phyloP scores from a whole-genome alignment of 1,139 yeast species.

The Protomyces macrosporus region DNA sequence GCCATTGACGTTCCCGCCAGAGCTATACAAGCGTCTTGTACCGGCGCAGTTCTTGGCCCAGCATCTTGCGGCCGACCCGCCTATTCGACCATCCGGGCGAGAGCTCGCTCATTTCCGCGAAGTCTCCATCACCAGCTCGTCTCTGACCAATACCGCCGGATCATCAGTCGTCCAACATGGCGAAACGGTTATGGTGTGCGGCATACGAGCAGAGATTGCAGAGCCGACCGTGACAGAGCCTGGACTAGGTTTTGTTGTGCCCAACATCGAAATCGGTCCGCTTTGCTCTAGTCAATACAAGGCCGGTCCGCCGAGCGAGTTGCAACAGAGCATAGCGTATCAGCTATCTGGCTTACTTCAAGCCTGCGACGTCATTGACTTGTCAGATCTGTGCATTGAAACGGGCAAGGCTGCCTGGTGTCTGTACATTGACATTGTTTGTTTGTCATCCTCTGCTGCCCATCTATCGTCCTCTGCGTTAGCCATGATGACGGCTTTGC shows the following conservation, averaged over 20 bases:
- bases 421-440: constrained; percentile 27
- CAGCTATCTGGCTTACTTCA: constrained; percentile 9
- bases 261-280: constrained; percentile 28
- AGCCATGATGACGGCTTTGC: constrained; percentile 27
- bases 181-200: constrained; percentile 27
- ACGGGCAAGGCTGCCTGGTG: constrained; percentile 29
- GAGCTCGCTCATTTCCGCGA: constrained; percentile 25
- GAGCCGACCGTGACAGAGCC: constrained; percentile 28
- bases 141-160: constrained; percentile 26
- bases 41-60: constrained; percentile 25
- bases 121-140: constrained; percentile 16
- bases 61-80: constrained; percentile 6
- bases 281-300: constrained; percentile 21
- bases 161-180: constrained; percentile 29
- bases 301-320: constrained; percentile 28
- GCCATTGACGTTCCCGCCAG: constrained; percentile 23
- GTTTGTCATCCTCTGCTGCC: constrained; percentile 28
- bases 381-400: constrained; percentile 27
- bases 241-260: constrained; percentile 27
- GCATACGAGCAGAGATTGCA: constrained; percentile 29
- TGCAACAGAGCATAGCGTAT: constrained; percentile 28
- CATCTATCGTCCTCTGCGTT: constrained; percentile 26
- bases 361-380: constrained; percentile 6
- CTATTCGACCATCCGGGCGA: constrained; percentile 29
- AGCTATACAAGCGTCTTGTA: constrained; percentile 28